phyloP scores from a whole-genome alignment of 1,284 basidiomycete species.

The Apiotrichum sp. region DNA sequence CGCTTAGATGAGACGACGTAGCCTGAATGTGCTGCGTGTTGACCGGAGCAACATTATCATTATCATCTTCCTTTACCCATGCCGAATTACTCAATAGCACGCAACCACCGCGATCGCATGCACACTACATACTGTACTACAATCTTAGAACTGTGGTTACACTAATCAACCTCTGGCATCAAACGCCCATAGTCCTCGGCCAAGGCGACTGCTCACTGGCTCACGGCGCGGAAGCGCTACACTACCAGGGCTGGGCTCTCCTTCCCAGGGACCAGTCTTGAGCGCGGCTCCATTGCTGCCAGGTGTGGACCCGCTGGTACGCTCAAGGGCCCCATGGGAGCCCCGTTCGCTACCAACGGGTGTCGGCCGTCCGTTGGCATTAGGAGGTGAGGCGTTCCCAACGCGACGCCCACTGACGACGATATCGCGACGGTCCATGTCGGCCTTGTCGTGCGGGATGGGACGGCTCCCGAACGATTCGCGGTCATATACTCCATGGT shows the following conservation, averaged over 20 bases:
- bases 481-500: slow-evolving; percentile 3
- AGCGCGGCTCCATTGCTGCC: background rate
- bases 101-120: no score
- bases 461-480: slow-evolving; percentile 2
- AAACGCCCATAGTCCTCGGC: slow-evolving; percentile 35
- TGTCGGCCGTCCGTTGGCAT: background rate
- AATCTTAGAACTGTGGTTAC: no score
- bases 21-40: no score
- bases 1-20: no score
- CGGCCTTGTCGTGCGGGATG: slow-evolving; percentile 8
- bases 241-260: slow-evolving; percentile 10
- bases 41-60: no score
- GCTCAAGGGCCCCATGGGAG: background rate
- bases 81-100: no score
- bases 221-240: slow-evolving; percentile 24
- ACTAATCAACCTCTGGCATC: slow-evolving; percentile 20
- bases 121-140: no score
- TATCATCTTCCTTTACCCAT: no score
- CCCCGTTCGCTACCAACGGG: background rate
- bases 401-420: slow-evolving; percentile 29
- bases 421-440: slow-evolving; percentile 34
- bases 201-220: slow-evolving; percentile 16
- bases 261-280: slow-evolving; percentile 2
- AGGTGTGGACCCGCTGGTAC: background rate
- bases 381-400: slow-evolving; percentile 26